phyloP scores from a whole-genome alignment of 2,329 filamentous ascomycete genomes.

The Penicillium sclerotiorum region DNA sequence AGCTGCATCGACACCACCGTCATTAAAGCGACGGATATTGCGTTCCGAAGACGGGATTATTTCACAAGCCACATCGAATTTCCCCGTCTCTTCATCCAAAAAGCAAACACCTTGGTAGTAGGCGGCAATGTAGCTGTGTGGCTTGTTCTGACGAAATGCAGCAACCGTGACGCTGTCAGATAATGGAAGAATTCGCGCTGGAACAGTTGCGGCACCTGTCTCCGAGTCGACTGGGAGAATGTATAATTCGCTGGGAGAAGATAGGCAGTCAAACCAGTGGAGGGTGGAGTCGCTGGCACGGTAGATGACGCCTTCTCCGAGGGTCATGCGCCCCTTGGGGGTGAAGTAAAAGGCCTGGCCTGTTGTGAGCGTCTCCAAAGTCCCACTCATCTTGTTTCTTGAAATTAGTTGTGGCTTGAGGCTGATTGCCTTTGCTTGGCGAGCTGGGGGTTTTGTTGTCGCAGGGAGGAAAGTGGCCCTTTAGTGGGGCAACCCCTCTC shows the following conservation, averaged over 20 bases:
- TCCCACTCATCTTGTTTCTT: background rate
- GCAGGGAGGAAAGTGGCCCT: background rate
- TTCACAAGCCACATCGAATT: slow-evolving; percentile 39
- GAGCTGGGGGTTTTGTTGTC: background rate
- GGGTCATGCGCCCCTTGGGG: slow-evolving; percentile 27
- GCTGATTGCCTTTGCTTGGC: background rate
- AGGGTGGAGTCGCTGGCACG: slow-evolving; percentile 34
- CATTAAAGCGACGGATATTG: slow-evolving; percentile 38
- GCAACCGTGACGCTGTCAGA: slow-evolving; percentile 41
- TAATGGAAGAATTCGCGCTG: slow-evolving; percentile 31
- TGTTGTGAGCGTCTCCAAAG: slow-evolving; percentile 2
- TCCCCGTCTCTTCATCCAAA: slow-evolving; percentile 40
- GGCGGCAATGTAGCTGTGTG: slow-evolving; percentile 43
- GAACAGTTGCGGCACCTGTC: slow-evolving; percentile 29
- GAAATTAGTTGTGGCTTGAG: background rate
- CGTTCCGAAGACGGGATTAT: slow-evolving; percentile 36
- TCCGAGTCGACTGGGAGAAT: slow-evolving; percentile 38
- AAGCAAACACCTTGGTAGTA: slow-evolving; percentile 44
- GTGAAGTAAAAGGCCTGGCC: slow-evolving; percentile 13
- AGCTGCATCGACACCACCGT: slow-evolving; percentile 39
- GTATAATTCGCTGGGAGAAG: slow-evolving; percentile 34
- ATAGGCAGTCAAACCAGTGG: slow-evolving; percentile 37
- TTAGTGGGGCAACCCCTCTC: too few species aligned
- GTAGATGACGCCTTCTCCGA: slow-evolving; percentile 38
- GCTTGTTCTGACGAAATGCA: slow-evolving; percentile 35